Evolutionary conservation across 2,329 filamentous ascomycete genomes (phyloP).

Genomic region (Cercospora sesami): DNA sequence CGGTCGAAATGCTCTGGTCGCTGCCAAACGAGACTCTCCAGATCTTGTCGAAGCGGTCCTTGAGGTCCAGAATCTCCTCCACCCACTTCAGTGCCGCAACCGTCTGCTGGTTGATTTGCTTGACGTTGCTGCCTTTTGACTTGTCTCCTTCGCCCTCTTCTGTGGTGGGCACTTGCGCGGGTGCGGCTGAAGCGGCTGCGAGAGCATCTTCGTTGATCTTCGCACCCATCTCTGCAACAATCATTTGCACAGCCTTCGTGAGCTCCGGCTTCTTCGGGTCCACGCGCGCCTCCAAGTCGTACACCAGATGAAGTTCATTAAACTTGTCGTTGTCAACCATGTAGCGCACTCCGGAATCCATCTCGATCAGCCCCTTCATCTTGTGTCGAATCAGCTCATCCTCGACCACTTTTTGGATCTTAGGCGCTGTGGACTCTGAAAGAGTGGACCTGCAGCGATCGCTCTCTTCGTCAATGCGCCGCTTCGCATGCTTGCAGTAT

Average conservation of each 20-base stretch:
- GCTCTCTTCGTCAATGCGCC: conserved; percentile 75
- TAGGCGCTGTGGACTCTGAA: conserved; percentile 68
- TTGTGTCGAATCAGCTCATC: conserved; percentile 74
- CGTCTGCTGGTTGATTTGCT: conserved; percentile 71
- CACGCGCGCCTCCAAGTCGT: conserved; percentile 73
- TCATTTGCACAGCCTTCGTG: conserved; percentile 67
- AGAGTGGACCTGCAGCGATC: conserved; percentile 82
- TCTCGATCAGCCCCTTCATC: conserved; percentile 75
- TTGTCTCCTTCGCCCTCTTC: conserved; percentile 52
- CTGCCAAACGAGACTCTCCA: conserved; percentile 70
- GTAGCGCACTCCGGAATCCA: conserved; percentile 81
- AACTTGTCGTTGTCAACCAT: conserved; percentile 91
- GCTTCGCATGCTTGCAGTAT: conserved; percentile 76
- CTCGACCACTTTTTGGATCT: conserved; percentile 76
- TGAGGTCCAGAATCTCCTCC: conserved; percentile 80
- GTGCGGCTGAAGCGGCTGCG: conserved; percentile 57
- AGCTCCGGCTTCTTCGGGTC: conserved; percentile 72
- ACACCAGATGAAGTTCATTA: conserved; percentile 77
- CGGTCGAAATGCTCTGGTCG: conserved; percentile 76
- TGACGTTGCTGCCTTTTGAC: conserved; percentile 50
- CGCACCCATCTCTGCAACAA: conserved; percentile 75
- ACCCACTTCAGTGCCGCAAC: conserved; percentile 91
- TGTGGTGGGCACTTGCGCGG: conserved; percentile 51
- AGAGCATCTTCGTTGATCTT: conserved; percentile 74
- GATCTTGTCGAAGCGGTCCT: conserved; percentile 84